A percentile compares a stretch with the other conserved stretches of the same genome.
These are phyloP conservation scores for Allantophomopsis cytisporea DNA, from an alignment of 2,329 filamentous ascomycete genomes.

Conservation along the genomic window DNA sequence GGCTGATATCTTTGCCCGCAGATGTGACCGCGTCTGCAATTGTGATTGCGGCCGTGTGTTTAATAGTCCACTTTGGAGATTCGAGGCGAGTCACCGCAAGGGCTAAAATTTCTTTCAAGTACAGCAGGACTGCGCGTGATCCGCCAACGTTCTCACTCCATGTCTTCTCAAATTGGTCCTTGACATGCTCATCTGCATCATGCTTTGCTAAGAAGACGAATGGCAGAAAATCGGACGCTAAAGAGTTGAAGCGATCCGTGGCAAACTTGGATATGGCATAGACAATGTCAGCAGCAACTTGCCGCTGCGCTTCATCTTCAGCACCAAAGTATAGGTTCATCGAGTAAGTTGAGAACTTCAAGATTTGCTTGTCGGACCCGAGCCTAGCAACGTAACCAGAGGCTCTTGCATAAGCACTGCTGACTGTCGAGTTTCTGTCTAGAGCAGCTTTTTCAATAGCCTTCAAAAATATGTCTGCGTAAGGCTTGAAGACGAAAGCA, in stretches of 20 bases:
- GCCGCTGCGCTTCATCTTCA: conserved; percentile 62
- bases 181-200: conserved; percentile 69
- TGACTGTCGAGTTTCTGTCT: conserved; percentile 89
- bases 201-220: conserved; percentile 83
- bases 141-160: conserved; percentile 90
- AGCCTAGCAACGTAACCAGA: conserved; percentile 70
- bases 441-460: conserved; percentile 70
- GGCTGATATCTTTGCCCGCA: conserved; percentile 48
- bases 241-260: conserved; percentile 71
- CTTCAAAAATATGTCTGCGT: conserved; percentile 64
- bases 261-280: conserved; percentile 75
- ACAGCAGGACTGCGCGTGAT: conserved; percentile 66
- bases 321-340: conserved; percentile 67
- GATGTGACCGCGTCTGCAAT: conserved; percentile 61
- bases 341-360: conserved; percentile 35
- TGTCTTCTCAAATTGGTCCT: conserved; percentile 67
- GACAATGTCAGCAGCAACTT: conserved; percentile 72
- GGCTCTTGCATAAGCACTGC: conserved; percentile 73
- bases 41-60: conserved; percentile 74
- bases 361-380: conserved; percentile 32
- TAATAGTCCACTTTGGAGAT: conserved; percentile 77
- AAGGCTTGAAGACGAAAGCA: conserved; percentile 57
- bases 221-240: conserved; percentile 65
- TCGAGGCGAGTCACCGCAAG: conserved; percentile 58
- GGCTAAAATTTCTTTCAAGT: conserved; percentile 66